Base-by-base conservation (phyloP, 2,329 filamentous ascomycete genomes). In the Thelonectria discophora region DNA sequence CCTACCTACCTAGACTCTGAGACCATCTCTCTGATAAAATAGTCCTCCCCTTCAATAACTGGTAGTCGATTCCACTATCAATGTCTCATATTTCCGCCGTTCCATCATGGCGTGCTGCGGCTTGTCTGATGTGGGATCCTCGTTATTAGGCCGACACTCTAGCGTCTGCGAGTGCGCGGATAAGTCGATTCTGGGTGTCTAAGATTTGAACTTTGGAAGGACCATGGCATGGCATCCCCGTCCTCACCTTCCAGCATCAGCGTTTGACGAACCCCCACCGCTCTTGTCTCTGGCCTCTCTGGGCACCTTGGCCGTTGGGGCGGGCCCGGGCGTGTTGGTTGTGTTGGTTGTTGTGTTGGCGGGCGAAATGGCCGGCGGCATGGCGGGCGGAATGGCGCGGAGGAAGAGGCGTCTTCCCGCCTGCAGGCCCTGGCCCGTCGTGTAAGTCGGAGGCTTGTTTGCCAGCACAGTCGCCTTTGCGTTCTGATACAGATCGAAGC, bases 391-490 rank as follows among this genome's bases (percentile, higher is more conserved):
- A 8, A 15, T 13, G 15, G 34, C 34, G 34, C 12, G 34, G 15
- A 37, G 3, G 17, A 51, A 32, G 43, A 43, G 51, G 15, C 60
- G 61, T 48, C 65, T 47, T 17, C 51, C 64, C 9, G 47, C 45
- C 39, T 62, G 65, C 12, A 62, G 50, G 6, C 46, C 53, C 47
- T 66, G 64, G 24, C 65, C 68, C 52, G 75, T 70, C 34, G 70
- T 77, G 62, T 81, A 81, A 34, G 75, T 76, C 11, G 78, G 77
- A 0, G 82, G 81, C 63, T 81, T 75, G 59, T 84, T 84, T 48
- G 79, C 77, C 43, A 78, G 72, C n/a, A 84, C 79, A 0, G 79
- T 81, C 39, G 78, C 74, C 58, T 82, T 81, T 53, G 83, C 83
- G 10, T 76, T 73, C 24, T 79, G 76, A 65, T 79, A 84, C 48